Base-by-base conservation (phyloP, 1,284 basidiomycete species). In the Amylostereum chailletii region DNA sequence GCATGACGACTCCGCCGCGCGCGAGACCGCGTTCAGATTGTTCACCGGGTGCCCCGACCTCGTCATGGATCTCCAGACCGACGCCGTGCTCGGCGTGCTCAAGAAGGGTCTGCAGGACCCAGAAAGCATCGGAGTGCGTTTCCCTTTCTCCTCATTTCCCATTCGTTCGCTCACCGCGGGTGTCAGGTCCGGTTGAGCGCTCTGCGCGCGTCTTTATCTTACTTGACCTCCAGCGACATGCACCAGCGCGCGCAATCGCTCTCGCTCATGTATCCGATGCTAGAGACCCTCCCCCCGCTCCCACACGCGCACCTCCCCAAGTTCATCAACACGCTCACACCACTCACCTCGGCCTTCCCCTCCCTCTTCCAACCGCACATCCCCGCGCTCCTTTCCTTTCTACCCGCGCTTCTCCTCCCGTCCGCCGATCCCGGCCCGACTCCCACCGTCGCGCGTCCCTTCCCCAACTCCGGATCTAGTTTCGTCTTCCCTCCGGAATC, bases 21-120 rank as follows among this genome's bases (percentile, higher is more conserved):
- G 79, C 50, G 79, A 82, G 56, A 73, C 70, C 55, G 79, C 81
- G 2, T 87, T 76, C 60, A 64, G 77, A 34, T 75, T 87, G 2
- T 86, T 88, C 58, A 72, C 81, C 0, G 82, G 80, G 3, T 81
- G 79, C 49, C 81, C 83, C 4, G 83, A 83, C 58, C 68, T 86
- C 34, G 75, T 88, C 44, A 77, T 83, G 68, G 84, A 88, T 63
- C 69, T 89, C 19, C 80, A 85, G 59, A 74, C 77, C 1, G 80
- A 85, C 37, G 75, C 75, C 0, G 82, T 87, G 0, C 61, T 87
- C 26, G 65, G 68, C 1, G 74, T 86, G 2, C 76, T 86, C 45
- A 75, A 80, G 56, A 73, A 74, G 32, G 85, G 86, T 0, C 62
- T 88, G 26, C 74, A 80, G 58, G 84, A 87, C 58, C 60, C 67